Evolutionary conservation across 208 protist species (phyloP).

Genomic region (Borovskyia barvae): DNA sequence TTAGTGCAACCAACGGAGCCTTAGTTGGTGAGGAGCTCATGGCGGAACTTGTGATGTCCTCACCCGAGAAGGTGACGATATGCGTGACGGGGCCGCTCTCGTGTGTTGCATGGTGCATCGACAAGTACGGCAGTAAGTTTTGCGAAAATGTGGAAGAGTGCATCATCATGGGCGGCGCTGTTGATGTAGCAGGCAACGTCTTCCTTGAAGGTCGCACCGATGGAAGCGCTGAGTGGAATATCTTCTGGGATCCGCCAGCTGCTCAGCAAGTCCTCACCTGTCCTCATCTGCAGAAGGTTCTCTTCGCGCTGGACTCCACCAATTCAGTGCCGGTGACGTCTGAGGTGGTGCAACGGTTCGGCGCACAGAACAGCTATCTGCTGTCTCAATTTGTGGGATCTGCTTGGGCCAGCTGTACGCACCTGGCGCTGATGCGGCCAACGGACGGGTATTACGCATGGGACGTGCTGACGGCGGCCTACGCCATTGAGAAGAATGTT

Average conservation of each 20-base stretch:
- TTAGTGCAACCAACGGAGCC: slow-evolving; percentile 39
- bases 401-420: slow-evolving; percentile 80
- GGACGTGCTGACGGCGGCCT: slow-evolving; percentile 87
- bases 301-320: slow-evolving; percentile 87
- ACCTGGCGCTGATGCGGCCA: slow-evolving; percentile 57
- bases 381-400: slow-evolving; percentile 85
- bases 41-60: slow-evolving; percentile 75
- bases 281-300: slow-evolving; percentile 39
- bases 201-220: slow-evolving; percentile 66
- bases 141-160: slow-evolving; percentile 78
- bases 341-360: slow-evolving; percentile 65
- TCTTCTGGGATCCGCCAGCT: slow-evolving; percentile 85
- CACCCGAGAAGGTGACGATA: slow-evolving; percentile 72
- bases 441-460: slow-evolving; percentile 86
- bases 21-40: slow-evolving; percentile 77
- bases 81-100: slow-evolving; percentile 88
- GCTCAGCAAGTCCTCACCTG: slow-evolving; percentile 71
- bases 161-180: slow-evolving; percentile 88
- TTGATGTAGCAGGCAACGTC: slow-evolving; percentile 84
- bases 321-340: slow-evolving; percentile 83
- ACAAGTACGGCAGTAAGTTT: slow-evolving; percentile 74
- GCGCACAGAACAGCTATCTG: slow-evolving; percentile 71
- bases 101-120: slow-evolving; percentile 82
- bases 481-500: slow-evolving; percentile 55
- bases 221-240: slow-evolving; percentile 88